Conservation (phyloP, 2,329 filamentous ascomycete species). For the Colletotrichum sp. region DNA sequence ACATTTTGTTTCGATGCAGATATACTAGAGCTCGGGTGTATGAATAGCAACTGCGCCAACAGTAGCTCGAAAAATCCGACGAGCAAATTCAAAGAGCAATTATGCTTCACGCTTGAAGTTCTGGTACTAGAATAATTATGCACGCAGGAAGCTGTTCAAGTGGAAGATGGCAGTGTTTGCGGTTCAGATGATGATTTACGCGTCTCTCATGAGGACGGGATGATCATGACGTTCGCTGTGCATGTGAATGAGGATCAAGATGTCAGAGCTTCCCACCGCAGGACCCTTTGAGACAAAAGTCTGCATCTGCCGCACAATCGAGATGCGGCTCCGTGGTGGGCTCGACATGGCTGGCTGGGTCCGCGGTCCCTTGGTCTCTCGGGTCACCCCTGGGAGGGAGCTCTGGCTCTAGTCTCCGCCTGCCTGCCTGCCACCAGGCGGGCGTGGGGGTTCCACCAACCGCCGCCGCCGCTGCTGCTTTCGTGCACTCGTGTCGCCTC, state of each 20-base stretch:
- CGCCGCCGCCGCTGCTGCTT: background rate
- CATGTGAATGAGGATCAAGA: slow-evolving; percentile 13
- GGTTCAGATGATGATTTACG: background rate
- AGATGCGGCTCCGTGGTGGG: slow-evolving; percentile 15
- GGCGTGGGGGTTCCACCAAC: slow-evolving; percentile 14
- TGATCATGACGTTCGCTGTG: slow-evolving; percentile 14
- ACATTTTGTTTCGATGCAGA: background rate
- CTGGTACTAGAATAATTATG: background rate
- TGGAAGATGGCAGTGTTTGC: background rate
- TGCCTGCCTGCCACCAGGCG: background rate
- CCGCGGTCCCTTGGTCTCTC: background rate
- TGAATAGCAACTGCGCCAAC: background rate
- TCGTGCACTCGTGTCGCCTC: background rate
- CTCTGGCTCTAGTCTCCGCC: background rate
- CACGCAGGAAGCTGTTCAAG: background rate
- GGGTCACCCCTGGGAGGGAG: background rate
- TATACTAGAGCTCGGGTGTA: background rate
- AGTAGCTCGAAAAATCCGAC: background rate
- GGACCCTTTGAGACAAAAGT: background rate
- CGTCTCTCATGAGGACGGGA: background rate
- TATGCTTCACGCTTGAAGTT: background rate
- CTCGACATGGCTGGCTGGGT: background rate
- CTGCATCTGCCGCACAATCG: background rate
- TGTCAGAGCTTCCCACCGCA: background rate
- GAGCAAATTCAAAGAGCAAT: background rate